Percentiles rank a stretch among this genome's conserved stretches.
Conservation (phyloP, 140 eudicot species). For the Erigeron philadelphicus region DNA sequence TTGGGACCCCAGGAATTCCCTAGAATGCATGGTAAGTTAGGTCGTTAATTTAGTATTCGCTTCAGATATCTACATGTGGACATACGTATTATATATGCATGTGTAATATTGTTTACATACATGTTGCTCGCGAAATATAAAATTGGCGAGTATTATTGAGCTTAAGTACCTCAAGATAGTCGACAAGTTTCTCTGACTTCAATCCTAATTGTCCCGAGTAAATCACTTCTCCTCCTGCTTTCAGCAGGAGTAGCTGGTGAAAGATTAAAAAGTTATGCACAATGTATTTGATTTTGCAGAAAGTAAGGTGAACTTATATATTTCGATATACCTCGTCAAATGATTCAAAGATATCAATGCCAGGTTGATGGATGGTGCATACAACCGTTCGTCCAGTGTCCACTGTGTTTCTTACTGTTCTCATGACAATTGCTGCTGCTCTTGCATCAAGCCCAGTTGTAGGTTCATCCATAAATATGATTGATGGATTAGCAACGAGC, state of each 20-base stretch:
- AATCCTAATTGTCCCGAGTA: slow-evolving; percentile 40
- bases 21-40: background rate
- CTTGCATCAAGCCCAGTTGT: slow-evolving; percentile 42
- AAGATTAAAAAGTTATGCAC: background rate
- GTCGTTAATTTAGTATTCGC: background rate
- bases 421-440: slow-evolving; percentile 50
- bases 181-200: slow-evolving; percentile 35
- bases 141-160: background rate
- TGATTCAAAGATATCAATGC: slow-evolving; percentile 47
- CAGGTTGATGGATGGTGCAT: slow-evolving; percentile 60
- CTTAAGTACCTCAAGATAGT: slow-evolving; percentile 44
- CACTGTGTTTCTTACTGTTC: slow-evolving; percentile 45
- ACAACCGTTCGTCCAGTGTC: slow-evolving; percentile 44
- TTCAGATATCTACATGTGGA: background rate
- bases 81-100: background rate
- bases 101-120: background rate
- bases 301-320: background rate
- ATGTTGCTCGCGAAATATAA: background rate
- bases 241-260: slow-evolving; percentile 44
- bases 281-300: background rate
- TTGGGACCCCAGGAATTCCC: slow-evolving; percentile 37
- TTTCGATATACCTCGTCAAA: slow-evolving; percentile 45
- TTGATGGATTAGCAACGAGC: slow-evolving; percentile 41
- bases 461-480: slow-evolving; percentile 43
- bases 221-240: slow-evolving; percentile 49